A percentile compares a stretch with the other conserved stretches of the same genome.
These are phyloP conservation scores for Sporobolomyces pararoseus DNA, from an alignment of 768 basidiomycete genomes.

Conservation along the genomic window DNA sequence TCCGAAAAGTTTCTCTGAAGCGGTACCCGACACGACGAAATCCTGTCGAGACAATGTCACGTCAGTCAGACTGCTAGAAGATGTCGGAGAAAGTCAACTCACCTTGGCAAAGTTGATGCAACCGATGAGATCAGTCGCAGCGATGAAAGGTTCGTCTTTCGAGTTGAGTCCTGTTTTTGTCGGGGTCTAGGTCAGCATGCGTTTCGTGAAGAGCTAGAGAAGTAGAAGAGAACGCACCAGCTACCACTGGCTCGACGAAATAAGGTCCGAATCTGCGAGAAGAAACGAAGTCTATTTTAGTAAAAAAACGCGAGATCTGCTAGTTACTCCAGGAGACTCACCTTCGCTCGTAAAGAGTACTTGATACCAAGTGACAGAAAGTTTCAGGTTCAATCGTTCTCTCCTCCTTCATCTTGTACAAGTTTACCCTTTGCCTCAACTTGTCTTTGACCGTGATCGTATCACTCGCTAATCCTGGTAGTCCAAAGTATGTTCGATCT, in stretches of 20 bases:
- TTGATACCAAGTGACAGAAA: constrained; percentile 90
- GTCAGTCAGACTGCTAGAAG: not conserved
- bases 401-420: constrained; percentile 99
- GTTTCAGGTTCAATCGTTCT: constrained; percentile 93
- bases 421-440: constrained; percentile 90
- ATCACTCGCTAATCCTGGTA: constrained; percentile 89
- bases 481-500: constrained; percentile 83
- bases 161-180: constrained; percentile 50
- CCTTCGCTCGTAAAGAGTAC: constrained; percentile 89
- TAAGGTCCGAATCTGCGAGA: constrained; percentile 72
- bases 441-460: constrained; percentile 88
- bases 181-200: constrained; percentile 45
- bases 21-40: constrained; percentile 93
- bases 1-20: constrained; percentile 87
- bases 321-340: constrained; percentile 33
- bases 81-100: constrained; percentile 7
- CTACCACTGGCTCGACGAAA: constrained; percentile 94
- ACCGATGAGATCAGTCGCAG: constrained; percentile 87
- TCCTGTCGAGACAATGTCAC: constrained; percentile 52
- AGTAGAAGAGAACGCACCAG: constrained; percentile 54
- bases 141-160: constrained; percentile 82
- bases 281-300: not conserved
- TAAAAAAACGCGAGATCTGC: too few relatives aligned
- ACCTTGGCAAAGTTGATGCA: constrained; percentile 83
- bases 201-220: not conserved